Percentiles rank a stretch among this genome's conserved stretches.
Evolutionary conservation across 441 rosid species (phyloP).

Genomic region (Corymbia calophylla): DNA sequence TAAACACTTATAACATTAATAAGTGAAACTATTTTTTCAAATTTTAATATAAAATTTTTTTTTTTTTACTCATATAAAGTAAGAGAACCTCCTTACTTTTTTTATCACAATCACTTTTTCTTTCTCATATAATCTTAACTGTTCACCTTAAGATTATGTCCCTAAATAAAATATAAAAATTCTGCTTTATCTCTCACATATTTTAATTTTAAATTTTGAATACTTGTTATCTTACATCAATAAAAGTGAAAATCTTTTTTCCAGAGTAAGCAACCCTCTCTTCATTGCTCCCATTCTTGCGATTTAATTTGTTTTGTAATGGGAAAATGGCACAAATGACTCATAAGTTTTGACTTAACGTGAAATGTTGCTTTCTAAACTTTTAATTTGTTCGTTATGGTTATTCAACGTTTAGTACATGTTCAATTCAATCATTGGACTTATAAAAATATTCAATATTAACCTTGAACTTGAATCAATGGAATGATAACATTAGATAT

Average conservation of each 20-base stretch:
- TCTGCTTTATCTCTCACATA: neutral
- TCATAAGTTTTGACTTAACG: rapidly evolving
- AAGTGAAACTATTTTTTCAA: neutral
- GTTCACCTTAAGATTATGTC: too few species aligned
- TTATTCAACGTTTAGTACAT: too few species aligned
- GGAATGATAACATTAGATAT: too few species aligned
- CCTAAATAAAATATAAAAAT: neutral
- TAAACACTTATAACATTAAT: neutral
- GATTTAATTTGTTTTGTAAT: too few species aligned
- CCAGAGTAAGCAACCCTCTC: too few species aligned
- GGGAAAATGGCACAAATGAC: too few species aligned
- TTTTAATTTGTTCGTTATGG: rapidly evolving
- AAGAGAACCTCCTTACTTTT: neutral
- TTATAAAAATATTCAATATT: too few species aligned
- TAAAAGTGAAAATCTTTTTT: too few species aligned
- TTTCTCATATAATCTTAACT: neutral
- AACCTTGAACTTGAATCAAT: too few species aligned
- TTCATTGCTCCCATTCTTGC: too few species aligned
- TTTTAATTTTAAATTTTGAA: neutral
- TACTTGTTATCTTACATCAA: neutral
- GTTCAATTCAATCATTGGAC: rapidly evolving
- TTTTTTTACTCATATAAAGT: neutral
- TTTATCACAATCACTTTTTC: neutral
- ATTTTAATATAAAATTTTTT: neutral
- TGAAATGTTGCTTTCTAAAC: rapidly evolving